Evolutionary conservation across 495 filamentous ascomycete species (phyloP).

Genomic region (Tetracladium setigerum): DNA sequence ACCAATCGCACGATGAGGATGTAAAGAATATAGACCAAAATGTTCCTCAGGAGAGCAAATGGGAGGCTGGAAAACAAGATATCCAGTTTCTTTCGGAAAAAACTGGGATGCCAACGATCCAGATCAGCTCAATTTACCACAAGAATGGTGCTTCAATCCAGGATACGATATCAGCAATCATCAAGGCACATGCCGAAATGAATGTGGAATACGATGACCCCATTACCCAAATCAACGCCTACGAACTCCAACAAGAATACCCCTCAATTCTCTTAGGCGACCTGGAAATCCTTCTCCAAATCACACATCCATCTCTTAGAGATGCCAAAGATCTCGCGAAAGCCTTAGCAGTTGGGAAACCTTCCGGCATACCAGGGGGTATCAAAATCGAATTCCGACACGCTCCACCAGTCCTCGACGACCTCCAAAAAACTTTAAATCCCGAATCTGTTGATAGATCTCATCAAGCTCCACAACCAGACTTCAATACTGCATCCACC

Average conservation of each 20-base stretch:
- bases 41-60: slow-evolving; percentile 35
- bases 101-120: slow-evolving; percentile 38
- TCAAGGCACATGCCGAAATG: slow-evolving; percentile 30
- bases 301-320: slow-evolving; percentile 47
- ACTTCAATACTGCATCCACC: slow-evolving; percentile 7
- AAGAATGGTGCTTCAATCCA: slow-evolving; percentile 48
- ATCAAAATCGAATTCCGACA: slow-evolving; percentile 32
- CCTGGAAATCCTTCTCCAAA: slow-evolving; percentile 40
- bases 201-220: slow-evolving; percentile 27
- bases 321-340: slow-evolving; percentile 53
- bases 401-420: slow-evolving; percentile 21
- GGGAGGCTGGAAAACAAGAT: slow-evolving; percentile 47
- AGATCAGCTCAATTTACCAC: slow-evolving; percentile 55
- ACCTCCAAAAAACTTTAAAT: slow-evolving; percentile 2
- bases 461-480: not conserved
- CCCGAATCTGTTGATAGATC: slow-evolving; percentile 11
- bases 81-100: slow-evolving; percentile 51
- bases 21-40: slow-evolving; percentile 17
- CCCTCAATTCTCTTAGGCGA: slow-evolving; percentile 35
- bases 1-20: not conserved
- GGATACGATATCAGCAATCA: slow-evolving; percentile 45
- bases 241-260: slow-evolving; percentile 47
- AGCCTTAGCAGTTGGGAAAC: slow-evolving; percentile 16
- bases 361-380: not conserved
- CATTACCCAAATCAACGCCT: slow-evolving; percentile 36